Conservation (phyloP, 2,329 filamentous ascomycete genomes). For the Cladosporium sp. region DNA sequence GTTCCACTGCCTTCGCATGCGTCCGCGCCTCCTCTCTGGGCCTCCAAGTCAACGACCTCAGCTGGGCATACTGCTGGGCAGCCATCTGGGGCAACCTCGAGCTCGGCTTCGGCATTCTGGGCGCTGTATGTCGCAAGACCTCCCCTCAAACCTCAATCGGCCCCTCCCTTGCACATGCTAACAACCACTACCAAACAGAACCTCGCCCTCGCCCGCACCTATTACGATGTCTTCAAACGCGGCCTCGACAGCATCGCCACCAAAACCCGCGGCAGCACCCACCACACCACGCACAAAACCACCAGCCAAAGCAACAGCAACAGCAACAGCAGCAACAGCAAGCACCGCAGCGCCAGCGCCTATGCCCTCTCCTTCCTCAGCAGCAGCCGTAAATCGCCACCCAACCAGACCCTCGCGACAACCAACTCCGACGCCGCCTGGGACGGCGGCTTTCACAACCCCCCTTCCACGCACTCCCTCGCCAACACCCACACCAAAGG, state of each 20-base stretch:
- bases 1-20: constrained; percentile 22
- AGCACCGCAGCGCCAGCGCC: neutral
- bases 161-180: neutral
- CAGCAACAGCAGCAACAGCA: neutral
- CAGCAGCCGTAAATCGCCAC: neutral
- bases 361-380: neutral
- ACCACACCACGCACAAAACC: neutral
- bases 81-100: constrained; percentile 28
- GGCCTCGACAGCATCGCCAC: constrained; percentile 6
- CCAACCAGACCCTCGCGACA: neutral
- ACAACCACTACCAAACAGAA: constrained; percentile 10
- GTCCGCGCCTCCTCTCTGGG: constrained; percentile 25
- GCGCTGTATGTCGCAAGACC: constrained; percentile 12
- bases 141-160: neutral
- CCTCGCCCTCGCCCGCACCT: constrained; percentile 17
- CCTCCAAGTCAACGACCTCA: constrained; percentile 20
- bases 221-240: constrained; percentile 9
- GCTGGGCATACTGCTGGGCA: constrained; percentile 25
- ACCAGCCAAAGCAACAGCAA: neutral
- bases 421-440: neutral
- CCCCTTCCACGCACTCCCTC: neutral
- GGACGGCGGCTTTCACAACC: constrained; percentile 3
- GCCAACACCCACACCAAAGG: neutral
- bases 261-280: neutral
- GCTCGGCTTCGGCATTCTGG: constrained; percentile 26